These are phyloP conservation scores for Cladophialophora psammophila DNA, from an alignment of 2,329 filamentous ascomycete species.

Conservation along the genomic window DNA sequence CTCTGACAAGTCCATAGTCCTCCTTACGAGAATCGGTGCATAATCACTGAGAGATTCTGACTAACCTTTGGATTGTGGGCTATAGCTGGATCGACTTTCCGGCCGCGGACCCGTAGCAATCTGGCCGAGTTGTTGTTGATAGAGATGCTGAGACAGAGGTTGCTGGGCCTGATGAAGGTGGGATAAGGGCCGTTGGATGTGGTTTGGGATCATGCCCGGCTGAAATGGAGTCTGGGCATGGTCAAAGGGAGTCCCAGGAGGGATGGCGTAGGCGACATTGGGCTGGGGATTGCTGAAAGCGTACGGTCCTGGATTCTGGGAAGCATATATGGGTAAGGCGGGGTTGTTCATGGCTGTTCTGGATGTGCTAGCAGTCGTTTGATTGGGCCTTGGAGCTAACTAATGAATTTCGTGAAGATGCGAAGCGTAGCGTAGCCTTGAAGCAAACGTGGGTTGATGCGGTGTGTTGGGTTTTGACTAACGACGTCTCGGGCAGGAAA, in stretches of 20 bases:
- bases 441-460: constrained; percentile 30
- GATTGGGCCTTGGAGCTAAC: constrained; percentile 32
- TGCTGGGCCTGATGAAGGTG: constrained; percentile 36
- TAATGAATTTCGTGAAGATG: constrained; percentile 33
- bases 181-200: constrained; percentile 29
- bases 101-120: constrained; percentile 25
- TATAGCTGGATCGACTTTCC: constrained; percentile 22
- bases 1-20: constrained; percentile 4
- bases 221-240: constrained; percentile 37
- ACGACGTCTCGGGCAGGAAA: neutral
- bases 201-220: constrained; percentile 32
- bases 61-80: constrained; percentile 29
- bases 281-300: constrained; percentile 31
- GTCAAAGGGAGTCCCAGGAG: constrained; percentile 35
- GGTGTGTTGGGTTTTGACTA: constrained; percentile 30
- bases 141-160: constrained; percentile 32
- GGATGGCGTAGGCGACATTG: constrained; percentile 20
- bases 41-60: constrained; percentile 8
- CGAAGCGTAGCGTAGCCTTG: constrained; percentile 29
- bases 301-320: constrained; percentile 28
- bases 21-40: neutral
- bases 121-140: constrained; percentile 39
- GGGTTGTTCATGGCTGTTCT: constrained; percentile 40
- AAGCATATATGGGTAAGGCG: constrained; percentile 36
- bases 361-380: constrained; percentile 28